Conservation (phyloP, 345 rosid species). For the Adansonia digitata region DNA sequence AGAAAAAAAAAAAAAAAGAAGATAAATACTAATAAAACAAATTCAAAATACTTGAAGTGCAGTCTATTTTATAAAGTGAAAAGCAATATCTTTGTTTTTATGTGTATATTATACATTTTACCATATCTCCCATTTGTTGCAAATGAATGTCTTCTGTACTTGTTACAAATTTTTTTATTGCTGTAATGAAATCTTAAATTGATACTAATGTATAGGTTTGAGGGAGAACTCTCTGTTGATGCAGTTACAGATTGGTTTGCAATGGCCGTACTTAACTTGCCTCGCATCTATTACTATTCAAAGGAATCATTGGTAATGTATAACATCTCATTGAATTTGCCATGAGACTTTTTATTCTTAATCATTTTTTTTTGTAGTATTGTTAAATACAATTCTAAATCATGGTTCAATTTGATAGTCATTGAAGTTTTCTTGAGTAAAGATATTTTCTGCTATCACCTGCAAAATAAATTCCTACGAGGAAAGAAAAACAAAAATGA, state of each 20-base stretch:
- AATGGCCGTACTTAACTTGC: constrained; percentile 56
- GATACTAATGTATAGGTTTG: constrained; percentile 49
- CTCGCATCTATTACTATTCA: constrained; percentile 77
- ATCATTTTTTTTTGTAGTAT: neutral
- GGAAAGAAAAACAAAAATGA: constrained; percentile 1
- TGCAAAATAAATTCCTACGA: neutral
- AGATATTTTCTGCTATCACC: neutral
- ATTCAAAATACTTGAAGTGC: neutral
- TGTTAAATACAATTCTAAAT: neutral
- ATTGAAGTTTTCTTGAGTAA: neutral
- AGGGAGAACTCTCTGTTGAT: constrained; percentile 67
- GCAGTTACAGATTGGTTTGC: constrained; percentile 87
- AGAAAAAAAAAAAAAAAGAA: neutral
- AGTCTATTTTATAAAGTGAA: neutral
- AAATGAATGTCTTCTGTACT: neutral
- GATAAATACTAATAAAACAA: neutral
- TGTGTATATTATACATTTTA: neutral
- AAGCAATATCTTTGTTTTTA: neutral
- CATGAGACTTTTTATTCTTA: neutral
- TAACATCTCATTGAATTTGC: constrained; percentile 7
- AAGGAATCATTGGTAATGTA: constrained; percentile 78
- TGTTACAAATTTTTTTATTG: neutral
- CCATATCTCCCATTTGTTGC: neutral
- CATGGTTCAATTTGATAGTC: neutral
- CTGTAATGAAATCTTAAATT: neutral